These are phyloP conservation scores for Candida fluviatilis DNA, from an alignment of 805 yeast species.

Conservation along the genomic window DNA sequence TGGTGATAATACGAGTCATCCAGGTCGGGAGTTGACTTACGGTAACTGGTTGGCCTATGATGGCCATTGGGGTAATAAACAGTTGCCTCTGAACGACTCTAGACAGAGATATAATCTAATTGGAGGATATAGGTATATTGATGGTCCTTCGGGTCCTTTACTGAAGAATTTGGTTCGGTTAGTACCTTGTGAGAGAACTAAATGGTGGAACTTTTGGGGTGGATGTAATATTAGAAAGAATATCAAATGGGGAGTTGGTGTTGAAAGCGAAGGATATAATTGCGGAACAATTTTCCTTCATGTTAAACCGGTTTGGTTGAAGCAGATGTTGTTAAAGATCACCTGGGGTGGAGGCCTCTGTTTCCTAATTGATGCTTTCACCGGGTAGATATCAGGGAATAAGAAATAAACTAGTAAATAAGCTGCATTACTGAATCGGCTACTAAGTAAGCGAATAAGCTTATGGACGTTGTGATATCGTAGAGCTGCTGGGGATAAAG, in stretches of 20 bases:
- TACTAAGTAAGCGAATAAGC: no score
- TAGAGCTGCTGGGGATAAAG: no score
- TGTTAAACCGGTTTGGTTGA: conserved; percentile 49
- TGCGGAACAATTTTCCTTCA: conserved; percentile 65
- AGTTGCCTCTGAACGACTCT: conserved; percentile 60
- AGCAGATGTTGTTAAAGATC: conserved; percentile 42
- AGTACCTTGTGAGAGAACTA: conserved; percentile 75
- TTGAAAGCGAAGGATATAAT: conserved; percentile 80
- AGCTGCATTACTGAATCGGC: no score
- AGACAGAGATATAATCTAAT: conserved; percentile 85
- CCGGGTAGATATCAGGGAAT: background rate
- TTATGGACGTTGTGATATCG: no score
- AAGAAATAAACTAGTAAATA: no score
- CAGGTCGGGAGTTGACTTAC: conserved; percentile 49
- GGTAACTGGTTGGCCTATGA: conserved; percentile 75
- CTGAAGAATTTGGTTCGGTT: conserved; percentile 66
- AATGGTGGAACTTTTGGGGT: conserved; percentile 90
- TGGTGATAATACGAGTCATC: conserved; percentile 40
- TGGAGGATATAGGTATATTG: conserved; percentile 80
- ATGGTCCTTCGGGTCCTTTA: conserved; percentile 92
- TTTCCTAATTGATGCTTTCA: conserved; percentile 40
- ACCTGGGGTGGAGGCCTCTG: conserved; percentile 66
- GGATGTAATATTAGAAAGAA: conserved; percentile 76
- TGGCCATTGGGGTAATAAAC: conserved; percentile 92
- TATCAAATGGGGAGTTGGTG: conserved; percentile 79